Evolutionary conservation across 352 stramenopile species (phyloP), one percentile per base, ranked within the genome.

Genomic region (Pythium pectinolyticum): DNA sequence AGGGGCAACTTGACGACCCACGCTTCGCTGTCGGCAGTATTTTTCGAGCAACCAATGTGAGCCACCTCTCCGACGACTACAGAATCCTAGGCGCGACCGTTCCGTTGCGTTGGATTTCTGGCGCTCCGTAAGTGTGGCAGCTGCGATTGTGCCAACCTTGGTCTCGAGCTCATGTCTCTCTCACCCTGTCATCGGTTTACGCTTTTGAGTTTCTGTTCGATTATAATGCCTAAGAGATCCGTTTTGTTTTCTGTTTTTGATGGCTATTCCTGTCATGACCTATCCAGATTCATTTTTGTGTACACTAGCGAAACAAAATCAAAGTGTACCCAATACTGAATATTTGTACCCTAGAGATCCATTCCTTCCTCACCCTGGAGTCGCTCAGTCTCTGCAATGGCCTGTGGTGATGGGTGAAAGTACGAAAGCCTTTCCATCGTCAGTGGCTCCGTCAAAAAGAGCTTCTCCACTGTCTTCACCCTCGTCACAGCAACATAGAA

Each of bases 401-500:
- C 32, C 7, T 37, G 7, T 37, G 7, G 7, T 14, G 32, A 37
- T 37, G 32, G 32, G 12, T 14, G 32, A n/a, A 43, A 43, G 20
- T 43, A 43, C 35, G 35, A 11, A 11, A 43, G 20, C 5, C 20
- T 20, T 3, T 43, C 8, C 35, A 43, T 43, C 35, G 35, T 43
- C 8, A 43, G 35, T 19, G 5, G 5, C 7, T 9, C 7, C 7
- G 15, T 43, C 5, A 43, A 5, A n/a, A 30, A 52, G 2, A 52
- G 25, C 25, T 34, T 7, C 4, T n/a, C 6, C 12, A 52, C 2
- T 2, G 24, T 34, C 14, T 52, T 52, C 45, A 52, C 45, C 20
- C 45, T 6, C 25, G 45, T 52, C 10, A 52, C 45, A 17, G 45
- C 45, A 17, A 52, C 45, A 25, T 52, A 52, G 6, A 52, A 52